Conservation (phyloP, 2,329 filamentous ascomycete species). For the Aspergillus alliaceus region DNA sequence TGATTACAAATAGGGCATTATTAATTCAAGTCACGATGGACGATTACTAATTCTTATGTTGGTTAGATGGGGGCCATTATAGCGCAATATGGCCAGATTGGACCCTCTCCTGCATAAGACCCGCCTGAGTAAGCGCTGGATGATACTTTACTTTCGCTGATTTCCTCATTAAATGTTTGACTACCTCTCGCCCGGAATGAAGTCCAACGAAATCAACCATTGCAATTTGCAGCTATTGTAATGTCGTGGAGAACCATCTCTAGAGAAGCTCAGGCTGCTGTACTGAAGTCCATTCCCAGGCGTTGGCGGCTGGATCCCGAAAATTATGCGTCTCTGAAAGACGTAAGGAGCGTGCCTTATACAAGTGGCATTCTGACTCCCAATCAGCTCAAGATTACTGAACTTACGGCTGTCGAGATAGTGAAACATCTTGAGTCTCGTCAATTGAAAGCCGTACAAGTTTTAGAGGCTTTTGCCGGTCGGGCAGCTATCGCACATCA, state of each 20-base stretch:
- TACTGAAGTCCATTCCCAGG: not conserved
- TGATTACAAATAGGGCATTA: not conserved
- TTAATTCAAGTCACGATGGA: no score
- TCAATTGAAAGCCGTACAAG: not conserved
- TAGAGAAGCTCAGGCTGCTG: not conserved
- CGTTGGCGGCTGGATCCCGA: not conserved
- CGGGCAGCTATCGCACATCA: constrained; percentile 35
- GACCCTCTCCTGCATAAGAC: no score
- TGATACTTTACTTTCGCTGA: no score
- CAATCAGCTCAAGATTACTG: constrained; percentile 2
- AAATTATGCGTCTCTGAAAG: not conserved
- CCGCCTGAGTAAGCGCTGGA: no score
- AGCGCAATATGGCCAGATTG: no score
- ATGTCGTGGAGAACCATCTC: not conserved
- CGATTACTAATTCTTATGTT: no score
- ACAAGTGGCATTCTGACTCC: not conserved
- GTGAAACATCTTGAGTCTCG: not conserved
- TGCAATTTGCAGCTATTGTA: not conserved
- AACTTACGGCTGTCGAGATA: not conserved
- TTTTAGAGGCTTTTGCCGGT: constrained; percentile 36
- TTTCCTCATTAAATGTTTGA: not conserved
- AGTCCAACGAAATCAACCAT: not conserved
- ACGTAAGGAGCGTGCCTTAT: not conserved
- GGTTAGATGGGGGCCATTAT: no score
- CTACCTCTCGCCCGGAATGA: not conserved